phyloP scores from a whole-genome alignment of 805 yeast species.

The Candida succiphila region DNA sequence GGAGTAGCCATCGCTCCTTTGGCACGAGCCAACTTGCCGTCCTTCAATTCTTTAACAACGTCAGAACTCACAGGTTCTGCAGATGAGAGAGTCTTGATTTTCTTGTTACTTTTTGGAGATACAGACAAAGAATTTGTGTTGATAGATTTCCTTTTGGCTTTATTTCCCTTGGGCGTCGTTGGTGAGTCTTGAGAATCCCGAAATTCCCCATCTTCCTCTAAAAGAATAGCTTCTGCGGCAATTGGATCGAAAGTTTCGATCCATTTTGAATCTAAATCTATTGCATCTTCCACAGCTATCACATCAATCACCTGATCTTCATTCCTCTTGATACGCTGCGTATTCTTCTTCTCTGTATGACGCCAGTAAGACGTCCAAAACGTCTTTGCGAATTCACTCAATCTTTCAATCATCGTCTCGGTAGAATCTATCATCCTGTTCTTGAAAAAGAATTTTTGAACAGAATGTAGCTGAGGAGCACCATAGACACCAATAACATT shows the following conservation, averaged over 20 bases:
- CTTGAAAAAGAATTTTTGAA: conserved; percentile 45
- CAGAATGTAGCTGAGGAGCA: conserved; percentile 43
- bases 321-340: conserved; percentile 26
- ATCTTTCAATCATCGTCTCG: conserved; percentile 19
- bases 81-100: conserved; percentile 1
- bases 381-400: conserved; percentile 24
- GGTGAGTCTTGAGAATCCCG: too few species aligned
- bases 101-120: background rate
- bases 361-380: conserved; percentile 53
- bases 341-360: conserved; percentile 2
- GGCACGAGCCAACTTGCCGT: too few species aligned
- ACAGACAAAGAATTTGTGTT: background rate
- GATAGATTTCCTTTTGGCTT: background rate
- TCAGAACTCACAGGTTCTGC: background rate
- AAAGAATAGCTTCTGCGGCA: conserved; percentile 8
- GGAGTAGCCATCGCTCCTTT: conserved; percentile 13
- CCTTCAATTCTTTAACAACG: too few species aligned
- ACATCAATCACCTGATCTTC: conserved; percentile 24
- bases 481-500: conserved; percentile 48
- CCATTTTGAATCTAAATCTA: conserved; percentile 20
- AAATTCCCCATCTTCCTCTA: too few species aligned
- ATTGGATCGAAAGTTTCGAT: conserved; percentile 14
- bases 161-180: conserved; percentile 13
- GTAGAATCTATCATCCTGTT: conserved; percentile 32
- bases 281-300: conserved; percentile 16